Evolutionary conservation across 2,329 filamentous ascomycete genomes (phyloP), one percentile per base, ranked within the genome.

Genomic region (Sarocladium strictum): DNA sequence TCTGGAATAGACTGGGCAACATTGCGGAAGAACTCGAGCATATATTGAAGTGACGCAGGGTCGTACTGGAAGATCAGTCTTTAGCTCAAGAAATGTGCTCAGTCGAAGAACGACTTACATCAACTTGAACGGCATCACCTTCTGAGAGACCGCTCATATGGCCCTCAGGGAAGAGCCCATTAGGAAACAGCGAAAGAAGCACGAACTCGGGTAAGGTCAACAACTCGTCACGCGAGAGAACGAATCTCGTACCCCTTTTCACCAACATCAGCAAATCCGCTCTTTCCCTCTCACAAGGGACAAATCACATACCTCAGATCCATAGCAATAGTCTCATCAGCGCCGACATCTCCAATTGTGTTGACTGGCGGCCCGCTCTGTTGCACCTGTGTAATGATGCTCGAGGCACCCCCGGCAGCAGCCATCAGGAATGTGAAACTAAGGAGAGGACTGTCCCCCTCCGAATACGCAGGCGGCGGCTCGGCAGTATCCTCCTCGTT

Each of bases 361-460:
- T 94, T 96, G 63, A 97, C 84, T 35, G 92, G 89, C 64, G 91
- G 89, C 52, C 88, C 92, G 61, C 88, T 88, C 74, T 99, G 94
- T 69, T 96, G 92, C 64, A 99, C 94, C 77, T 99, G 94, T 73
- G 94, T 99, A 76, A 99, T 96, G 69, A 99, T 96, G 83, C 94
- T 97, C 77, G 92, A 87, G 64, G 92, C 89, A 76, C 92, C 93
- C 79, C 93, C 93, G 74, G 93, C 92, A 70, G 91, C 89, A 74
- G 94, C 92, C 94, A 99, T 99, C 70, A 96, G 84, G 83, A 95
- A 99, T 64, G 88, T 86, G 68, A 99, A 99, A 56, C 90, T 90
- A 58, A 88, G 82, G 69, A 99, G 84, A 59, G 94, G 94, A 76
- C 90, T 97, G 58, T 85, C 87, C 64, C 93, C 92, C 83, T 97